phyloP scores from a whole-genome alignment of 495 filamentous ascomycete species.

The Xylona heveae region DNA sequence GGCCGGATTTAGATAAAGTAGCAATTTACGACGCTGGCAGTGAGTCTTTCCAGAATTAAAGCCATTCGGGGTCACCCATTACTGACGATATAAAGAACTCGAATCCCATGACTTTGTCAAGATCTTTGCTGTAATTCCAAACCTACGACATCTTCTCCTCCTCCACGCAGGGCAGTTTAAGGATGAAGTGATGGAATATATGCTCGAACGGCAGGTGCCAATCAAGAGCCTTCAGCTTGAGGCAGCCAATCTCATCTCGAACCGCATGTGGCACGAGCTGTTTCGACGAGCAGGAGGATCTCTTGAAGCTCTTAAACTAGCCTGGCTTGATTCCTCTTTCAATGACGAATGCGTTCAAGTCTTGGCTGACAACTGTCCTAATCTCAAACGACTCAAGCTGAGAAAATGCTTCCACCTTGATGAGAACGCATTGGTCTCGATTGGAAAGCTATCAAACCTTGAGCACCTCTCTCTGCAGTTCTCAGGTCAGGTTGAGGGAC shows the following conservation, averaged over 20 bases:
- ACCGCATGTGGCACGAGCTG: slow-evolving; percentile 45
- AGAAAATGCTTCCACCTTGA: slow-evolving; percentile 31
- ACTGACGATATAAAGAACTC: slow-evolving; percentile 27
- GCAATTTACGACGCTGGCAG: slow-evolving; percentile 60
- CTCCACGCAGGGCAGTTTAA: slow-evolving; percentile 76
- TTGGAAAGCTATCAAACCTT: slow-evolving; percentile 35
- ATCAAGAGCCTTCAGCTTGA: slow-evolving; percentile 45
- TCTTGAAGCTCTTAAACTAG: slow-evolving; percentile 45
- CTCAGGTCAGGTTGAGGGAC: too few relatives aligned
- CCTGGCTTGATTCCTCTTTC: slow-evolving; percentile 46
- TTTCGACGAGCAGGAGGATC: slow-evolving; percentile 36
- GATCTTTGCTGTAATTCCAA: slow-evolving; percentile 56
- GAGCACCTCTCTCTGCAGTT: slow-evolving; percentile 53
- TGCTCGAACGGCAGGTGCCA: slow-evolving; percentile 40
- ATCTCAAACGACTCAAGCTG: slow-evolving; percentile 53
- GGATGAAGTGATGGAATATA: slow-evolving; percentile 56
- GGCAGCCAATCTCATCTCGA: slow-evolving; percentile 57
- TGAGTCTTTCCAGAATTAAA: slow-evolving; percentile 13
- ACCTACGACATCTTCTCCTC: slow-evolving; percentile 43
- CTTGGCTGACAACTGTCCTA: slow-evolving; percentile 34
- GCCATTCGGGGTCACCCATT: neutral
- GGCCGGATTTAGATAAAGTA: slow-evolving; percentile 39
- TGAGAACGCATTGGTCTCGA: slow-evolving; percentile 22
- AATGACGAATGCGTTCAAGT: slow-evolving; percentile 41
- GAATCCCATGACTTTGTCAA: slow-evolving; percentile 51